phyloP scores from a whole-genome alignment of 441 rosid genomes.

The Biscutella auriculata region DNA sequence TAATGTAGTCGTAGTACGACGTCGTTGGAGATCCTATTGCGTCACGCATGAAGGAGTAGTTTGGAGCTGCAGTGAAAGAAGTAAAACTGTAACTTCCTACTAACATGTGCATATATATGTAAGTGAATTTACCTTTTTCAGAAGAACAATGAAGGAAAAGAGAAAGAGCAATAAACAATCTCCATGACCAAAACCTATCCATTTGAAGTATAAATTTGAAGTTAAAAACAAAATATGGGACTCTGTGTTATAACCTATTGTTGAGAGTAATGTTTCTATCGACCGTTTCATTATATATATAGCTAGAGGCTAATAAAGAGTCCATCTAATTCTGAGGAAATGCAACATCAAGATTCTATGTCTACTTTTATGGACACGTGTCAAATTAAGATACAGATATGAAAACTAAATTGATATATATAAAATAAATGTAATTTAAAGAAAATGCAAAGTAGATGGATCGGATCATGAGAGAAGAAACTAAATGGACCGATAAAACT shows the following conservation, averaged over 20 bases:
- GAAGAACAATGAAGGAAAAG: constrained; percentile 13
- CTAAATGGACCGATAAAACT: constrained; percentile 17
- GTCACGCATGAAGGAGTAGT: constrained; percentile 35
- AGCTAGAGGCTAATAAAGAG: constrained; percentile 8
- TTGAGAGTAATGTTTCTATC: constrained; percentile 6
- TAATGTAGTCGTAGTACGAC: constrained; percentile 42
- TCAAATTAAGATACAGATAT: not conserved
- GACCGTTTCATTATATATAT: not conserved
- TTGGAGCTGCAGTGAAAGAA: constrained; percentile 29
- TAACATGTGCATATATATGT: not conserved
- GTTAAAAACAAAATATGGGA: not conserved
- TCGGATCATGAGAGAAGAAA: constrained; percentile 1
- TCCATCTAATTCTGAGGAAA: constrained; percentile 20
- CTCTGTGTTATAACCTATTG: not conserved
- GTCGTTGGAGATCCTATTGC: constrained; percentile 28
- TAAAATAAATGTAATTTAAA: not conserved
- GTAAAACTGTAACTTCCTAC: not conserved
- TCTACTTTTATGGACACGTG: constrained; percentile 16
- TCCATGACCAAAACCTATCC: constrained; percentile 9
- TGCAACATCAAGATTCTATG: constrained; percentile 12
- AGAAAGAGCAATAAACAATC: not conserved
- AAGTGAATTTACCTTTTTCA: constrained; percentile 15
- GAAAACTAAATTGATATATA: not conserved
- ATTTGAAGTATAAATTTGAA: not conserved
- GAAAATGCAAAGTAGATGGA: constrained; percentile 24